These are phyloP conservation scores for Mediolabrus comicus DNA, from an alignment of 108 stramenopile genomes.

Conservation along the genomic window DNA sequence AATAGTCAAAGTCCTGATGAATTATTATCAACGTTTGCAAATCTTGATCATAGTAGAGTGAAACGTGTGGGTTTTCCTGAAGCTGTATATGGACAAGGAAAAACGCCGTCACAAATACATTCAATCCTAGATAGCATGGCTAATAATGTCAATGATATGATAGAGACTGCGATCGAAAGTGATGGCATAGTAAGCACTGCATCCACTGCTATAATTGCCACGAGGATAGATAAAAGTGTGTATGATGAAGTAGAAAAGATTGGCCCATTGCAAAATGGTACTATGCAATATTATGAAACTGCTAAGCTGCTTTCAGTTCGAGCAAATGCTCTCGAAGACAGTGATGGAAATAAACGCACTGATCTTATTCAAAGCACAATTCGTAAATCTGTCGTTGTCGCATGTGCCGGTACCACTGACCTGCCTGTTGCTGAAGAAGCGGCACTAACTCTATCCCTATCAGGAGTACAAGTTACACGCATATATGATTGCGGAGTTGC, in stretches of 20 bases:
- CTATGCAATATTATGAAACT: conserved; percentile 61
- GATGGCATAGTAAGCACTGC: conserved; percentile 11
- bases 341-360: neutral
- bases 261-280: conserved; percentile 58
- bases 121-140: conserved; percentile 87
- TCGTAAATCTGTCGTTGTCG: conserved; percentile 62
- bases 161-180: conserved; percentile 7
- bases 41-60: conserved; percentile 77
- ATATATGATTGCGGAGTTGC: conserved; percentile 96
- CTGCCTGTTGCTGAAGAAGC: conserved; percentile 92
- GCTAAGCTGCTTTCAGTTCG: conserved; percentile 73
- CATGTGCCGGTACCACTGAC: conserved; percentile 90
- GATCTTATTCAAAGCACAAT: neutral
- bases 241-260: conserved; percentile 26
- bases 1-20: conserved; percentile 40
- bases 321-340: conserved; percentile 43
- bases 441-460: conserved; percentile 69
- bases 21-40: conserved; percentile 67
- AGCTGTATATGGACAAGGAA: conserved; percentile 80
- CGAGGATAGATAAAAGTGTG: conserved; percentile 40
- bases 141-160: conserved; percentile 55
- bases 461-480: conserved; percentile 63
- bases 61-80: conserved; percentile 82
- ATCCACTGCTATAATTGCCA: conserved; percentile 69
- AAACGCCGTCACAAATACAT: conserved; percentile 76